Base-by-base conservation (phyloP, 768 basidiomycete species). In the Glaciozyma martinii region DNA sequence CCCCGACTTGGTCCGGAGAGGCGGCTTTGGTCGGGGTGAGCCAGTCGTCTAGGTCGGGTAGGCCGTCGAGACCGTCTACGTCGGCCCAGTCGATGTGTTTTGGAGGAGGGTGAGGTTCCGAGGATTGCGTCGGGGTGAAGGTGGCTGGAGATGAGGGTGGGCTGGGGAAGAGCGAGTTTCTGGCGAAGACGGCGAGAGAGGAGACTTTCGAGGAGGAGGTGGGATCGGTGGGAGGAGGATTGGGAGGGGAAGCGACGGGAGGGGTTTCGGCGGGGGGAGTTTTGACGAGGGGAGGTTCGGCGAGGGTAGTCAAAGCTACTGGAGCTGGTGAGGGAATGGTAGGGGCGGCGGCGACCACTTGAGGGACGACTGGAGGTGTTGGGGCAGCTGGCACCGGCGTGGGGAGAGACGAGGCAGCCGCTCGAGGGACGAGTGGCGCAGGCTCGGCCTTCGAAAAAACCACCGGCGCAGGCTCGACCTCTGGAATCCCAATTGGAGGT, bases 31-130 rank as follows among this genome's bases (percentile, higher is more conserved):
- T 27, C 5, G 30, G 29, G 10, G 84, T 79, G 25, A 85, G 88
- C 89, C 89, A 91, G 73, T 91, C 89, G 74, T 90, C 83, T 32
- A 91, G 80, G 76, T 89, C 87, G 8, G 89, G 89, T 3, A 91
- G 78, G 66, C 83, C 82, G 67, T 90, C 88, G 3, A 50, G 25
- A 23, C 69, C 71, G 62, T 91, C 89, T 70, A 90, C 88, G 43
- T 86, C 86, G 49, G 89, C 89, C 89, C 89, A 91, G 76, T 90
- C 88, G 63, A 90, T 86, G 68, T 90, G 88, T 63, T 84, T 87
- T 42, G 85, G n/a, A 23, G 18, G 86, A 19, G 86, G 86, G 7
- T n/a, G n/a, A 3, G 49, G 49, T 27, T 9, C 23, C 49, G 10
- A n/a, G 49, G 12, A 4, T n/a, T 21, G 23, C n/a, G 47, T 25